These are phyloP conservation scores for Abrus precatorius DNA, from an alignment of 306 rosid species.

Conservation along the genomic window DNA sequence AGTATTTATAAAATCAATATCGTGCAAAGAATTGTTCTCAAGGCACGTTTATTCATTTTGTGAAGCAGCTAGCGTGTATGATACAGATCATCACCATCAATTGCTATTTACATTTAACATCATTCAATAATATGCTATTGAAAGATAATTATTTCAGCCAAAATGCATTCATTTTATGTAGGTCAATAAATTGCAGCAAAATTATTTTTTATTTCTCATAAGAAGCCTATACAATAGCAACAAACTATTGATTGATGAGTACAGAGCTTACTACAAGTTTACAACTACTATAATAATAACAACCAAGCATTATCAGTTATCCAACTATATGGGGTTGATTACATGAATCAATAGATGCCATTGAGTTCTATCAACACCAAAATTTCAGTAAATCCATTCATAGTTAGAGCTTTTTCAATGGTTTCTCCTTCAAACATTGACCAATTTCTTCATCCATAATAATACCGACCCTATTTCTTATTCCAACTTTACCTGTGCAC, in stretches of 20 bases:
- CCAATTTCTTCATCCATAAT: conserved; percentile 5
- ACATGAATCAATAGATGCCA: background rate
- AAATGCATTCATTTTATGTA: background rate
- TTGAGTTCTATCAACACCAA: conserved; percentile 1
- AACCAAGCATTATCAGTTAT: conserved; percentile 5
- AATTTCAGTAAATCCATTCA: conserved; percentile 5
- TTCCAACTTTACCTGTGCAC: background rate
- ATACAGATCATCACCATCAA: conserved; percentile 34
- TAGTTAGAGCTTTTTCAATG: background rate
- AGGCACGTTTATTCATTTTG: background rate
- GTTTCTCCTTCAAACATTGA: conserved; percentile 11
- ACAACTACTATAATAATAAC: background rate
- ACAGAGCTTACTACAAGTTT: background rate
- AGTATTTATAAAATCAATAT: background rate
- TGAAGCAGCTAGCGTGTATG: background rate
- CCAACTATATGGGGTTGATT: background rate
- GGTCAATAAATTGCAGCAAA: background rate
- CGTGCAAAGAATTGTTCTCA: conserved; percentile 14
- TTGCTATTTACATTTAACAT: background rate
- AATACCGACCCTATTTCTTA: background rate
- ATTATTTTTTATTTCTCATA: background rate
- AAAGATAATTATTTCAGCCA: conserved; percentile 3
- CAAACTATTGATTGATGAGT: background rate
- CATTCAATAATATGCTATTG: background rate
- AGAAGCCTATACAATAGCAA: background rate